phyloP scores from a whole-genome alignment of 345 rosid species.

The Hibiscus tridactylites region DNA sequence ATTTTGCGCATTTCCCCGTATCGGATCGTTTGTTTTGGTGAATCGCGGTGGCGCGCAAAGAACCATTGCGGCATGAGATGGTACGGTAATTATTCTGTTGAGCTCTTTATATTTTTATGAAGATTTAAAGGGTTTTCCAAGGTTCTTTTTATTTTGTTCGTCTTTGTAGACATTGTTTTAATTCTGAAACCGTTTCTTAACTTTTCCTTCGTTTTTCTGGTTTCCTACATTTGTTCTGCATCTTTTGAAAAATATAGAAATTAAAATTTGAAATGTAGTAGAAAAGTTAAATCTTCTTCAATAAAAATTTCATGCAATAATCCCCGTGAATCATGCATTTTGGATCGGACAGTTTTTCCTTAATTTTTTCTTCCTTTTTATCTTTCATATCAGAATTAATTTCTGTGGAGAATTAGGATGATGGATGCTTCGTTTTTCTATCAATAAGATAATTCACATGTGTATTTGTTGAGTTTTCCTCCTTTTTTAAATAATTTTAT shows the following conservation, averaged over 20 bases:
- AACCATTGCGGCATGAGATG: constrained; percentile 76
- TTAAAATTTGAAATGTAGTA: neutral
- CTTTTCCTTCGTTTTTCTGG: neutral
- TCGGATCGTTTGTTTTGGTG: constrained; percentile 18
- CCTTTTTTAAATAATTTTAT: neutral
- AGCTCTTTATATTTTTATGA: neutral
- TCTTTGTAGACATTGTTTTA: constrained; percentile 26
- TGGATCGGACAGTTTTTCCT: neutral
- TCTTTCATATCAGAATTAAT: neutral
- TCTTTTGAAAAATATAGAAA: neutral
- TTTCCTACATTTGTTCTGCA: neutral
- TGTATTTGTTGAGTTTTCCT: too few species aligned
- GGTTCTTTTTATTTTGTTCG: constrained; percentile 11
- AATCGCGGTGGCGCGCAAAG: constrained; percentile 35
- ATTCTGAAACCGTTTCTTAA: neutral
- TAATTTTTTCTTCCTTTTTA: neutral
- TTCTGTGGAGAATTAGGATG: too few species aligned
- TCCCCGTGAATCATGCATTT: neutral
- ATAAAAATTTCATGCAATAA: neutral
- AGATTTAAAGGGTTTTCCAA: constrained; percentile 2
- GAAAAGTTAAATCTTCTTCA: neutral
- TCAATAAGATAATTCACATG: too few species aligned
- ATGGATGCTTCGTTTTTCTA: too few species aligned
- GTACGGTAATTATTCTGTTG: constrained; percentile 31
- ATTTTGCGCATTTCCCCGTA: constrained; percentile 12